A percentile compares a stretch with the other conserved stretches of the same genome.
phyloP scores from a whole-genome alignment of 805 yeast genomes.

The Metschnikowia vanudenii region DNA sequence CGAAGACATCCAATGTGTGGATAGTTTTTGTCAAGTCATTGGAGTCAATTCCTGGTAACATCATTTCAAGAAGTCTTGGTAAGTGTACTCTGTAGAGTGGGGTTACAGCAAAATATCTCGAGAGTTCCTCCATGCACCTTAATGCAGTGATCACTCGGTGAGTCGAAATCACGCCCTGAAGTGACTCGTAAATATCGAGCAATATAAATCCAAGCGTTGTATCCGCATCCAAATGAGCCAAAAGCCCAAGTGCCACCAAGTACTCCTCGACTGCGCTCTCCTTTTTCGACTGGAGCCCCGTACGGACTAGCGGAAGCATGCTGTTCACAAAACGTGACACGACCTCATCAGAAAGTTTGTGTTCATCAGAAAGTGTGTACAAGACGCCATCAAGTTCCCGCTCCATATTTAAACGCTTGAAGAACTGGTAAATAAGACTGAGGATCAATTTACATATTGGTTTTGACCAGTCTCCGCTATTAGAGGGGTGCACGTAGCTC shows the following conservation, averaged over 20 bases:
- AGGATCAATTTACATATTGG: slow-evolving; percentile 65
- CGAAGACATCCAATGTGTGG: slow-evolving; percentile 64
- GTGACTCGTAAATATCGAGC: slow-evolving; percentile 74
- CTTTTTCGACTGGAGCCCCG: slow-evolving; percentile 80
- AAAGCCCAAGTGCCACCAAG: slow-evolving; percentile 55
- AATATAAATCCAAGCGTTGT: slow-evolving; percentile 52
- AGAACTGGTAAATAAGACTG: slow-evolving; percentile 57
- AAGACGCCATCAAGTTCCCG: slow-evolving; percentile 31
- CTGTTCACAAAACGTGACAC: slow-evolving; percentile 47
- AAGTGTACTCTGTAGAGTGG: slow-evolving; percentile 74
- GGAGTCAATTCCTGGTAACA: slow-evolving; percentile 81
- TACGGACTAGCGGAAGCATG: slow-evolving; percentile 53
- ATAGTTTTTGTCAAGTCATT: slow-evolving; percentile 79
- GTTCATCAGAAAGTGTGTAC: slow-evolving; percentile 25
- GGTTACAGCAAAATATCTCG: slow-evolving; percentile 62
- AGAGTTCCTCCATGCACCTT: slow-evolving; percentile 60
- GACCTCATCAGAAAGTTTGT: slow-evolving; percentile 35
- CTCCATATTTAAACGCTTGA: slow-evolving; percentile 55
- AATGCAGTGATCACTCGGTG: slow-evolving; percentile 78
- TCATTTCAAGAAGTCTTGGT: slow-evolving; percentile 65
- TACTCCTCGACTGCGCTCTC: slow-evolving; percentile 54
- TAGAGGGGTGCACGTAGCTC: slow-evolving; percentile 90
- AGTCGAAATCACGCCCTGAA: slow-evolving; percentile 67
- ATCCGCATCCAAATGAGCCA: slow-evolving; percentile 62
- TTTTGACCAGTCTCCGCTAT: slow-evolving; percentile 83